These are phyloP conservation scores for Vaccinium vitisidaea DNA, from an alignment of 148 eudicot genomes.

Conservation along the genomic window DNA sequence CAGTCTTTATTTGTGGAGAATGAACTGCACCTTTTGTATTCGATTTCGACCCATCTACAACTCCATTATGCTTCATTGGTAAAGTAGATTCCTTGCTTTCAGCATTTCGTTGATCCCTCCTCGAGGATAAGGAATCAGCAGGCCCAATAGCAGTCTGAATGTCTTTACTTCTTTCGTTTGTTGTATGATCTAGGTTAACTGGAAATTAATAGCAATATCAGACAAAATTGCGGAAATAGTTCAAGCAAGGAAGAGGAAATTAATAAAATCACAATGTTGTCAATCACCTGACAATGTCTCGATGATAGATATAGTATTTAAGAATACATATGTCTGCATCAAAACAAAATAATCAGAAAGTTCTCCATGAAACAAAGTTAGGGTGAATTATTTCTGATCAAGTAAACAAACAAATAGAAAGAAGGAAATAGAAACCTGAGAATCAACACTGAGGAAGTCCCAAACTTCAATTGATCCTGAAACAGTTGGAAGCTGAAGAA, in stretches of 20 bases:
- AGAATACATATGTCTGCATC: slow-evolving; percentile 84
- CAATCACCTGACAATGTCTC: slow-evolving; percentile 80
- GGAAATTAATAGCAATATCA: slow-evolving; percentile 19
- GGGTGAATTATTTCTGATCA: neutral
- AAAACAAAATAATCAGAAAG: slow-evolving; percentile 22
- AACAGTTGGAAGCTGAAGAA: slow-evolving; percentile 89
- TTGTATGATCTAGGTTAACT: slow-evolving; percentile 33
- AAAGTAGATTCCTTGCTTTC: slow-evolving; percentile 39
- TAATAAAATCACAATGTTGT: neutral
- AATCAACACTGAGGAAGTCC: slow-evolving; percentile 99
- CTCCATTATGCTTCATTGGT: slow-evolving; percentile 32
- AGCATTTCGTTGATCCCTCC: slow-evolving; percentile 37
- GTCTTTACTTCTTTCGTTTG: slow-evolving; percentile 38
- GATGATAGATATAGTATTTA: slow-evolving; percentile 82
- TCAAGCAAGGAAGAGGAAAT: neutral
- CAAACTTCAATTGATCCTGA: slow-evolving; percentile 98
- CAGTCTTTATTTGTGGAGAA: slow-evolving; percentile 40
- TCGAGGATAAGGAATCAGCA: slow-evolving; percentile 42
- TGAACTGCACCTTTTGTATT: slow-evolving; percentile 31
- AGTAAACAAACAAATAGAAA: slow-evolving; percentile 12
- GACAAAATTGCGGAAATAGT: slow-evolving; percentile 13
- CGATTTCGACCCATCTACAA: slow-evolving; percentile 38
- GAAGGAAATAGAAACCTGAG: slow-evolving; percentile 67
- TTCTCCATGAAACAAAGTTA: neutral
- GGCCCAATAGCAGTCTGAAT: slow-evolving; percentile 27